Evolutionary conservation across 2,329 filamentous ascomycete genomes (phyloP), one percentile per base, ranked within the genome.

Genomic region (Sclerotinia borealis): DNA sequence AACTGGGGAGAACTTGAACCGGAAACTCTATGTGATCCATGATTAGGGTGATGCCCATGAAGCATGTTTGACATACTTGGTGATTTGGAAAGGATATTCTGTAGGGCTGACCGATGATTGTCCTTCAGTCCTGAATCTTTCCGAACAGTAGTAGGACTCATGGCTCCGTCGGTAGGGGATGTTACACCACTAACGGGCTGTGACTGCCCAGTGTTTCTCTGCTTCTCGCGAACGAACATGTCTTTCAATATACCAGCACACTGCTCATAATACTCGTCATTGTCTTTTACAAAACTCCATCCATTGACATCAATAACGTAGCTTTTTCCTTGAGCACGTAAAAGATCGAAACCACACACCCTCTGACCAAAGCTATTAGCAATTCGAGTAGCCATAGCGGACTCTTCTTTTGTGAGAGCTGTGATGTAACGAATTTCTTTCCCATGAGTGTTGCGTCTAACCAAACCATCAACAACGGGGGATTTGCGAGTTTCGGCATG

Each of bases 211-310:
- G 78, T 77, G 69, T 82, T 83, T 43, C 85, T 83, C 59, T 85
- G 77, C 72, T 87, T 91, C 75, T 97, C 93, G 67, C 86, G 86
- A 67, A 96, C 81, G 69, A 99, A 98, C 74, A 96, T 91, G 8
- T 95, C 88, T 72, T 88, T 91, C 59, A 99, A 79, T 55, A 98
- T 96, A 65, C 81, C 87, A 27, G 95, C 87, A 70, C 89, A 95
- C 72, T 92, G 91, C 72, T 98, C 91, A 75, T 99, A 99, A 76
- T 99, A 99, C 65, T 96, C 93, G 67, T 97, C 93, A 72, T 99
- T 99, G 75, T 99, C 96, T 76, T 99, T 99, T 75, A 99, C 95
- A 72, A 99, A 99, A 74, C 93, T 98, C 96, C 96, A 99, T 15
- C 95, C 95, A 75, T 99, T 99, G 70, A 99, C 95, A 72, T 99